Base-by-base conservation (phyloP, 2,329 filamentous ascomycete genomes). In the Fusarium sororula region DNA sequence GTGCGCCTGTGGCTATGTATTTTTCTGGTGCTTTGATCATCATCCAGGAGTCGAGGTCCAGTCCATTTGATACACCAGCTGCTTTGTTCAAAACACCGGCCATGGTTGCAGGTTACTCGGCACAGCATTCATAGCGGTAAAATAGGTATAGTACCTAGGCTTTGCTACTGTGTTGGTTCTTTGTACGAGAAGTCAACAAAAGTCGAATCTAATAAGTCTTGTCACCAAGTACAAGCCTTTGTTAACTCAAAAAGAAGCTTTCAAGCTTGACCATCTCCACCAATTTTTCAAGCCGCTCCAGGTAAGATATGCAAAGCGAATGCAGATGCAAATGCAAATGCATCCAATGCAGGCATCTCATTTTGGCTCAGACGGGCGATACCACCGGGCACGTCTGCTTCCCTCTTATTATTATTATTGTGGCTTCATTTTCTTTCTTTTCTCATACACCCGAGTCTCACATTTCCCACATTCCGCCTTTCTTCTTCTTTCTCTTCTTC, bases 231-330 rank as follows among this genome's bases (percentile, higher is more conserved):
- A 44, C n/a, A 58, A 62, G 7, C 38, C 51, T 54, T 66, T 59
- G 38, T 39, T 24, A 37, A 58, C 42, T 47, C 44, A 57, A 48
- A 64, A 74, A 63, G 68, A 63, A 75, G 67, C 60, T 45, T 58
- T 60, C 53, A 48, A 64, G 50, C 47, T 47, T 65, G 26, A 13
- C 44, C 38, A 72, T 68, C 63, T 58, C 71, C 68, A 74, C 71
- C 47, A 42, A 28, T 32, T 44, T 44, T 62, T 26, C 44, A 62
- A 32, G 56, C 30, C 45, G 44, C 30, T 26, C 44, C n/a, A 62
- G 62, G 56, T 38, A 62, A 62, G 50, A 62, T 62, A 45, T 57
- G 59, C 59, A 62, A 62, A 62, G 24, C 13, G 30, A 62, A 62
- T 57, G 30, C 50, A 57, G 24, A 47, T 45, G 13, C 38, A 39